Base-by-base conservation (phyloP, 78 protist species). In the Isochrysis galbana region DNA sequence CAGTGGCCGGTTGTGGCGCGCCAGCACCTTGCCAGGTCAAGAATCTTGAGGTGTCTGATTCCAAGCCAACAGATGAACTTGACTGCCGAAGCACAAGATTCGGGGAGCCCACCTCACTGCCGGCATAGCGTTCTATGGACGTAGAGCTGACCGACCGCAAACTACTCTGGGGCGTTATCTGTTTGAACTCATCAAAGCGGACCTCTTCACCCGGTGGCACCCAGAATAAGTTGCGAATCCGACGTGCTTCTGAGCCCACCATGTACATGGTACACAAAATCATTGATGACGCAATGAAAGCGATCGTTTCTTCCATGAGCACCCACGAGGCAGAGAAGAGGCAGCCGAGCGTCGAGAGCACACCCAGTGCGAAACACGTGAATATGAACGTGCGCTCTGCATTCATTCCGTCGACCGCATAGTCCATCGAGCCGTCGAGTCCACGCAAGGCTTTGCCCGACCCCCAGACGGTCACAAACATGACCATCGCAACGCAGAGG, bases 271-370 rank as follows among this genome's bases (percentile, higher is more conserved):
- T 39, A 17, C 32, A 4, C 14, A 36, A 7, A 29, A 77, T 2
- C 19, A 77, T 5, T 29, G 39, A 17, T 0, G 84, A 39, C n/a
- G 84, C 84, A 17, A 36, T 7, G 29, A 41, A 39, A 26, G 74
- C 23, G 14, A 61, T 23, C 36, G 29, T 61, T 11, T 61, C n/a
- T 11, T 77, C 84, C 84, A 77, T 77, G 46, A 77, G 84, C 17
- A 77, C 46, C 84, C 84, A 77, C 5, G 84, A 0, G 19, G 46
- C 44, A 17, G 84, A 17, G 47, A 77, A 39, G 19, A 77, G 1
- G 84, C 84, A 77, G 84, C 84, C 84, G 26, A 77, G 84, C 5
- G 84, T 77, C 46, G 84, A 17, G 84, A 77, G 84, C n/a, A 77
- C 84, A 4, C 84, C 84, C 34, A 39, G 19, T 4, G 32, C 84